Base-by-base conservation (phyloP, 2,329 filamentous ascomycete species). In the Hypoxylon sp. region DNA sequence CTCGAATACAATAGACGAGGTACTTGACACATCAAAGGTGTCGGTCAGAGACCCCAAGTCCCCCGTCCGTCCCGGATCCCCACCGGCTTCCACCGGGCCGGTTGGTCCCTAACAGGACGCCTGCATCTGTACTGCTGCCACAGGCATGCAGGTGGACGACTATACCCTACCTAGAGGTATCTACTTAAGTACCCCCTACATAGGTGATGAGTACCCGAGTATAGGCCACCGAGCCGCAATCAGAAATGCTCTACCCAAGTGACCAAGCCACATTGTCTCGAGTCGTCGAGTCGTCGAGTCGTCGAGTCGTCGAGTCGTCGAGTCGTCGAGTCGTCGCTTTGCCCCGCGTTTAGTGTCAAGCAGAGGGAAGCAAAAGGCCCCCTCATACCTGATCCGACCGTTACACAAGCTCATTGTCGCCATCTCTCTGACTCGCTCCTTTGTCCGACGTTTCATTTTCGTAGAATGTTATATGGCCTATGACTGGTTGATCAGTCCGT, bases 31-130 rank as follows among this genome's bases (percentile, higher is more conserved):
- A 33, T 22, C 26, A 18, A 32, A 9, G 12, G 18, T 44, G 38
- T 44, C 28, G 40, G 18, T 20, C 16, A 54, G 38, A 45, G 36
- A 44, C 36, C 11, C 30, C 4, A 33, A 12, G 30, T 28, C 22
- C 24, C 26, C 6, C 14, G 20, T 44, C 26, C 26, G n/a, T 30
- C 30, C 38, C 36, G 51, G 51, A 44, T 14, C 51, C 40, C 51
- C 51, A 54, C 26, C 28, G 30, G 46, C 26, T 16, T 28, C 59
- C 59, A 40, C 30, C 59, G 59, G 59, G n/a, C 51, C 59, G 59
- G 30, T 45, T 36, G 46, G 59, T 51, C 16, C 24, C 51, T 33
- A 18, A 33, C 20, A 20, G 1, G 16, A 11, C 1, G 11, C 36
- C 16, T 40, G 36, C 36, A 40, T 40, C 7, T 20, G 3, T 7